Conservation (phyloP, 2,329 filamentous ascomycete species). For the Sporothrix schenckii region DNA sequence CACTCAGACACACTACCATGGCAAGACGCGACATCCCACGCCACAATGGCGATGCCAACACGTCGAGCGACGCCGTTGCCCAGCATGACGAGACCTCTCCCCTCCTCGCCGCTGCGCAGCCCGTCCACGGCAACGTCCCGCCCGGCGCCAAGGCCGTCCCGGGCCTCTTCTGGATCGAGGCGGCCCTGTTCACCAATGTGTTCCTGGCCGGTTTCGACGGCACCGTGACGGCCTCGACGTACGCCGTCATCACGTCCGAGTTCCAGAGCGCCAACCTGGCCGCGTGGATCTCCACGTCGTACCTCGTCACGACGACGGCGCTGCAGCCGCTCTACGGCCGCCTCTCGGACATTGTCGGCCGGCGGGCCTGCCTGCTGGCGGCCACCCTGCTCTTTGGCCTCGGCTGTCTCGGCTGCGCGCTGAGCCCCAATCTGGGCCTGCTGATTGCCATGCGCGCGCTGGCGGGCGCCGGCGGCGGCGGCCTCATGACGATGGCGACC, state of each 20-base stretch:
- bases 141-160: not conserved
- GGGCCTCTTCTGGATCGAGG: constrained; percentile 61
- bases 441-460: constrained; percentile 57
- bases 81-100: constrained; percentile 7
- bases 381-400: constrained; percentile 48
- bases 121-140: not conserved
- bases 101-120: not conserved
- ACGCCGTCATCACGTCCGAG: constrained; percentile 62
- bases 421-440: constrained; percentile 53
- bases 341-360: constrained; percentile 61
- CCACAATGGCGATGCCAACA: not conserved
- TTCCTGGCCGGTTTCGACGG: constrained; percentile 70
- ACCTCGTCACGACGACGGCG: constrained; percentile 73
- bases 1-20: not conserved
- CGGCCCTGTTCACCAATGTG: constrained; percentile 66
- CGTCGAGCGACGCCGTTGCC: not conserved
- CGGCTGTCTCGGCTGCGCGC: constrained; percentile 56
- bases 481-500: constrained; percentile 70
- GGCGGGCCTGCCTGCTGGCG: constrained; percentile 67
- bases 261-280: constrained; percentile 55
- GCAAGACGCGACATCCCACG: not conserved
- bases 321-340: constrained; percentile 70
- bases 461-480: constrained; percentile 65
- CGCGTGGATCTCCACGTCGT: constrained; percentile 60
- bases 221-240: constrained; percentile 73